Evolutionary conservation across 371 early-diverging fungal species (phyloP).

Genomic region (Apophysomyces elegans): DNA sequence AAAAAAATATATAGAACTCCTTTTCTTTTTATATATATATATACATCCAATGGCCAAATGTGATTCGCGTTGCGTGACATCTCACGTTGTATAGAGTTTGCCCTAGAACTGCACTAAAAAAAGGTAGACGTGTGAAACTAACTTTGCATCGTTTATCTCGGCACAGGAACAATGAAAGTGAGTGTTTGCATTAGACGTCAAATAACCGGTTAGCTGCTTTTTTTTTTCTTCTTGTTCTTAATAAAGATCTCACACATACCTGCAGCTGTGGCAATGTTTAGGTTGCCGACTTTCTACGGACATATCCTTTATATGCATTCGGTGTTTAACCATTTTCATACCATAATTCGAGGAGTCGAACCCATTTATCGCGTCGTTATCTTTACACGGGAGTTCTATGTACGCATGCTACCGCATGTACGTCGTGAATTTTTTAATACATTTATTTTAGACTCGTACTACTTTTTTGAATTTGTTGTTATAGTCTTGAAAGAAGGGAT

Average conservation of each 20-base stretch:
- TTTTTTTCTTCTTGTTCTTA: constrained; percentile 4
- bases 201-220: background rate
- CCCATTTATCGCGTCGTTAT: background rate
- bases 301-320: background rate
- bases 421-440: background rate
- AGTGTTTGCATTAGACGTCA: background rate
- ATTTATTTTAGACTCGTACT: background rate
- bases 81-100: background rate
- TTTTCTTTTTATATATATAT: background rate
- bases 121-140: background rate
- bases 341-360: background rate
- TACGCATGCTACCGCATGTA: background rate
- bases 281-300: background rate
- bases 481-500: background rate
- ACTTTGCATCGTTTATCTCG: background rate
- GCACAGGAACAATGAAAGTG: constrained; percentile 1
- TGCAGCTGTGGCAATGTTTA: background rate
- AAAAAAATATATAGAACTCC: background rate
- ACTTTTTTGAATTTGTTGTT: background rate
- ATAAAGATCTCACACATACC: background rate
- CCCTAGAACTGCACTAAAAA: background rate
- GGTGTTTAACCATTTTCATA: constrained; percentile 3
- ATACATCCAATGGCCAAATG: background rate
- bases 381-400: background rate
- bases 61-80: background rate